Conservation (phyloP, 306 rosid species). For the Fragaria nilgerrensis region DNA sequence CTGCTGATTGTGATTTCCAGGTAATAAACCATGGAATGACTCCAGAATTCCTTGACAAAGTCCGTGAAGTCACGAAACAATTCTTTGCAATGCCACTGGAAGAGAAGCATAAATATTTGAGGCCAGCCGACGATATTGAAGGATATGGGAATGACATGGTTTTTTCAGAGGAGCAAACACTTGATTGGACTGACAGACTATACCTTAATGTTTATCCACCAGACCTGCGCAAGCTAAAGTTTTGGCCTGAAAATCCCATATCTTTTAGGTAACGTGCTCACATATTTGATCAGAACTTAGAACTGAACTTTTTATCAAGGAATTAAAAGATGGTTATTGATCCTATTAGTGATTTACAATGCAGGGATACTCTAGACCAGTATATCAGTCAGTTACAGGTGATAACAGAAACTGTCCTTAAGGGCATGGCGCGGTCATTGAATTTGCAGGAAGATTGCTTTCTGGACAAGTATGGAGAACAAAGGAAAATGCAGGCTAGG, state of each 20-base stretch:
- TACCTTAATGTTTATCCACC: background rate
- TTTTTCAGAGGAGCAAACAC: constrained; percentile 33
- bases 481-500: background rate
- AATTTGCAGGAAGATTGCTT: background rate
- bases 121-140: constrained; percentile 33
- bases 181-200: constrained; percentile 24
- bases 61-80: constrained; percentile 43
- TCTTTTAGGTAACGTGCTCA: background rate
- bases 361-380: background rate
- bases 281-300: background rate
- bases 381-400: background rate
- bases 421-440: background rate
- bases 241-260: constrained; percentile 11
- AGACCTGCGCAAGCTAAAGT: constrained; percentile 3
- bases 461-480: constrained; percentile 2
- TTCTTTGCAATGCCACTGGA: constrained; percentile 51
- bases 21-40: constrained; percentile 68
- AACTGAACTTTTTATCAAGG: background rate
- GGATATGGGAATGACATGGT: constrained; percentile 57
- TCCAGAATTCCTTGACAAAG: constrained; percentile 42
- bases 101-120: constrained; percentile 46
- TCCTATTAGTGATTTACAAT: background rate
- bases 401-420: background rate
- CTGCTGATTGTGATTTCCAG: constrained; percentile 29
- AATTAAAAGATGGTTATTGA: background rate